Evolutionary conservation across 208 protist genomes (phyloP).

Genomic region (Acanthamoeba rhysodes): DNA sequence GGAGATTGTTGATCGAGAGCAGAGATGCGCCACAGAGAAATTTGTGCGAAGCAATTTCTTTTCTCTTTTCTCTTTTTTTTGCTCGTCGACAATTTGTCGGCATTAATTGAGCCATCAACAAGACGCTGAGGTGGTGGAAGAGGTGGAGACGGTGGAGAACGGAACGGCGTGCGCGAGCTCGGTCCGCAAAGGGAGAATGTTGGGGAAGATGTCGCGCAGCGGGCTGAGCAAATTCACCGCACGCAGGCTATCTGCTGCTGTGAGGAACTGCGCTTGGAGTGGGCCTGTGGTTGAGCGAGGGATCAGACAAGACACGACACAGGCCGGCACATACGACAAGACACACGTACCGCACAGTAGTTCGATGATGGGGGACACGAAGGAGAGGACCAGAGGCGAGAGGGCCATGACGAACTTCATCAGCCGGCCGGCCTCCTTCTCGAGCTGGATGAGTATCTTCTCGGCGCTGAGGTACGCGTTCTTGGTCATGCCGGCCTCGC

Average conservation of each 20-base stretch:
- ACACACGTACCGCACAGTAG: background rate
- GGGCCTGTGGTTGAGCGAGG: background rate
- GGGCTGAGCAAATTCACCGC: background rate
- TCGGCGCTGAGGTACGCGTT: conserved; percentile 14
- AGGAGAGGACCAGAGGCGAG: background rate
- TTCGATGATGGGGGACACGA: background rate
- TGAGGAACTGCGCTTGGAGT: background rate
- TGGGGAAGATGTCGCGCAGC: background rate
- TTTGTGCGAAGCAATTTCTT: background rate
- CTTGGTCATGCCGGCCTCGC: conserved; percentile 32
- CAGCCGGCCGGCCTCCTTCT: background rate
- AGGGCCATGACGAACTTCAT: conserved; percentile 7
- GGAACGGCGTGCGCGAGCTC: background rate
- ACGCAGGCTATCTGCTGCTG: background rate
- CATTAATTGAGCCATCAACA: background rate
- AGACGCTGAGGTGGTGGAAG: background rate
- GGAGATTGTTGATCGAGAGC: background rate
- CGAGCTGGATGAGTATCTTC: background rate
- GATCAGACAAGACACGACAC: background rate
- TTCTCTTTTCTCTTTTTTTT: background rate
- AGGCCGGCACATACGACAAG: background rate
- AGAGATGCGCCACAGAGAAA: background rate
- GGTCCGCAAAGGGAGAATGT: background rate
- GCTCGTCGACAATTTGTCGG: background rate
- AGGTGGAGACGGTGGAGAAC: background rate